phyloP scores from a whole-genome alignment of 352 stramenopile species.

The Phytophthora capsici region DNA sequence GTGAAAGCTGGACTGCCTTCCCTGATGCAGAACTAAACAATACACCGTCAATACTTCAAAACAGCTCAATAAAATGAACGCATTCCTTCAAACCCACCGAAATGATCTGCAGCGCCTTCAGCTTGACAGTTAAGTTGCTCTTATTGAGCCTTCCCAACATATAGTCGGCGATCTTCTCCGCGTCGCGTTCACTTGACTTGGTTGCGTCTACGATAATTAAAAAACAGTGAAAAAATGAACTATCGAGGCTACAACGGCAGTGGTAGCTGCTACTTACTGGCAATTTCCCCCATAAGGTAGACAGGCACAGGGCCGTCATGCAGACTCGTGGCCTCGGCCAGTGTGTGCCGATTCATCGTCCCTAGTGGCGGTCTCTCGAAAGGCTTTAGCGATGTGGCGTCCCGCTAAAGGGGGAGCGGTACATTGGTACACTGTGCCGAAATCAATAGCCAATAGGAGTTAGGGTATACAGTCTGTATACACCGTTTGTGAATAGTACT shows the following conservation, averaged over 20 bases:
- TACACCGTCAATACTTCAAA: conserved; percentile 11
- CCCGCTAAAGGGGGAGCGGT: conserved; percentile 7
- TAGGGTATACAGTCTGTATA: not conserved
- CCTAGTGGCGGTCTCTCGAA: not conserved
- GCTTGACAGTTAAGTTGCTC: conserved; percentile 86
- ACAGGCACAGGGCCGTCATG: conserved; percentile 82
- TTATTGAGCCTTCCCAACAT: conserved; percentile 78
- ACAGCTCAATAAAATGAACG: not conserved
- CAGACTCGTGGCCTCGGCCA: conserved; percentile 84
- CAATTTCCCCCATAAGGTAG: conserved; percentile 89
- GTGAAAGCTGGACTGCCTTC: conserved; percentile 70
- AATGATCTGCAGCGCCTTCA: conserved; percentile 89
- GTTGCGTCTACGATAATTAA: conserved; percentile 51
- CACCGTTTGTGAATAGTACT: too few species aligned
- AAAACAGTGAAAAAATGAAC: not conserved
- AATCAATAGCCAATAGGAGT: too few species aligned
- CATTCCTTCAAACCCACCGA: conserved; percentile 45
- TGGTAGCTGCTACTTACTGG: conserved; percentile 47
- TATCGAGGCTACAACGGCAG: not conserved
- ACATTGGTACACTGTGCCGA: conserved; percentile 25
- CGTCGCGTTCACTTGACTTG: conserved; percentile 66
- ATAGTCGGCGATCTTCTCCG: conserved; percentile 84
- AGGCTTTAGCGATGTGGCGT: conserved; percentile 22
- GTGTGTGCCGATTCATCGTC: conserved; percentile 79
- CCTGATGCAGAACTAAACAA: conserved; percentile 74